Conservation (phyloP, 805 yeast genomes). For the Sporopachydermia lactativora region DNA sequence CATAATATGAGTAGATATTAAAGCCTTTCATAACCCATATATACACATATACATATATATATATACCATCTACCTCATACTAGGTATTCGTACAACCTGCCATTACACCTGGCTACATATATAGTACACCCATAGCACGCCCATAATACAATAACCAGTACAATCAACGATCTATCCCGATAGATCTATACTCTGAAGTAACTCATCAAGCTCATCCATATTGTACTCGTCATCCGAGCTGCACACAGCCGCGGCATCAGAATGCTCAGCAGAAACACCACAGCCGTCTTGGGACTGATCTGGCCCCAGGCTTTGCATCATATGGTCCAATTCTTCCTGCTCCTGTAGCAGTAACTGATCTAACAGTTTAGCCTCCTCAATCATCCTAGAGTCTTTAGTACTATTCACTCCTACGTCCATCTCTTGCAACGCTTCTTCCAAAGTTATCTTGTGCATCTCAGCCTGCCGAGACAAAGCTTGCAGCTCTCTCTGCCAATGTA, state of each 20-base stretch:
- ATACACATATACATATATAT: too few species aligned
- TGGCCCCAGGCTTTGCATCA: not conserved
- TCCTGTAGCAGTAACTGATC: not conserved
- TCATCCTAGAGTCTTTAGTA: not conserved
- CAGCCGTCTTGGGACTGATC: not conserved
- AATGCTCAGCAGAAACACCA: not conserved
- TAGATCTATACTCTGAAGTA: not conserved
- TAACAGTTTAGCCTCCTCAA: constrained; percentile 1
- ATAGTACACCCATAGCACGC: too few species aligned
- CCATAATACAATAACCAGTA: too few species aligned
- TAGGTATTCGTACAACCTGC: too few species aligned
- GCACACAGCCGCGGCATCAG: too few species aligned
- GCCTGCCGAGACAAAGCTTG: not conserved
- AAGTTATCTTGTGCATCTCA: not conserved
- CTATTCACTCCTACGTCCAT: not conserved
- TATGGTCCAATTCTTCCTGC: not conserved
- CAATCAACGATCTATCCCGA: not conserved
- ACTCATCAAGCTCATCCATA: constrained; percentile 1
- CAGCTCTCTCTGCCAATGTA: not conserved
- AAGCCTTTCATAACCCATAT: too few species aligned
- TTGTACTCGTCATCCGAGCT: constrained; percentile 1
- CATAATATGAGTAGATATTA: too few species aligned
- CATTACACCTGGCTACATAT: too few species aligned
- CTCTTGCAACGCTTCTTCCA: not conserved
- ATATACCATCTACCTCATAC: too few species aligned